A percentile compares a stretch with the other conserved stretches of the same genome.
Evolutionary conservation across 768 basidiomycete genomes (phyloP).

Genomic region (Tulasnella sp.): DNA sequence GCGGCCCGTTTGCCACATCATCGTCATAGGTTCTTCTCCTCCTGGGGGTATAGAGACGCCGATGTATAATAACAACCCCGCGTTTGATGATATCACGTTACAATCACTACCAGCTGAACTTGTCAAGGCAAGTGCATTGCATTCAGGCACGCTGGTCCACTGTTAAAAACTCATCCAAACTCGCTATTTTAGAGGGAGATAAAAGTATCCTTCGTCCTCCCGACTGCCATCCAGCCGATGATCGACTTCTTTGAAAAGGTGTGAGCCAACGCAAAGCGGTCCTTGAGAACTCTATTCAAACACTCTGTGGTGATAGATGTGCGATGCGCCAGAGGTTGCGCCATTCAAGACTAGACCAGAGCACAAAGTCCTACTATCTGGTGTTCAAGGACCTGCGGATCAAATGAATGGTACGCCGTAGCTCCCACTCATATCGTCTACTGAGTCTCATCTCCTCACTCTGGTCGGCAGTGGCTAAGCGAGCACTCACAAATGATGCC

Average conservation of each 20-base stretch:
- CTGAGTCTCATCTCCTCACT: no score
- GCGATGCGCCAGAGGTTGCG: background rate
- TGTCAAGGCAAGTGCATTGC: background rate
- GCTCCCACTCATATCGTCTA: no score
- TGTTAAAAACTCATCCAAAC: no score
- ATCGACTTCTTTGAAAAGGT: constrained; percentile 2
- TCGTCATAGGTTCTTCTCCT: constrained; percentile 4
- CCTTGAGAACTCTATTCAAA: background rate
- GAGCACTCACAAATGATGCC: background rate
- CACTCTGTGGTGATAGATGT: background rate
- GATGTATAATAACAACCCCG: background rate
- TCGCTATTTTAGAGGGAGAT: background rate
- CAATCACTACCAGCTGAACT: constrained; percentile 8
- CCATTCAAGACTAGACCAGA: background rate
- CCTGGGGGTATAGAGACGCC: background rate
- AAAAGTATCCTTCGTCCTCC: background rate
- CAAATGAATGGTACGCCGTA: background rate
- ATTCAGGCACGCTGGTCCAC: no score
- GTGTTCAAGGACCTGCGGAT: background rate
- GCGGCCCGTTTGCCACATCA: background rate
- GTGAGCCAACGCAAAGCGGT: background rate
- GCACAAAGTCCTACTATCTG: constrained; percentile 7
- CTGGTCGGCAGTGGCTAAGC: background rate
- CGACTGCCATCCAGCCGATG: background rate
- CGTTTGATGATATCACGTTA: constrained; percentile 7